These are phyloP conservation scores for Trichomonas gallinae DNA, from an alignment of 208 protist genomes.

Conservation along the genomic window DNA sequence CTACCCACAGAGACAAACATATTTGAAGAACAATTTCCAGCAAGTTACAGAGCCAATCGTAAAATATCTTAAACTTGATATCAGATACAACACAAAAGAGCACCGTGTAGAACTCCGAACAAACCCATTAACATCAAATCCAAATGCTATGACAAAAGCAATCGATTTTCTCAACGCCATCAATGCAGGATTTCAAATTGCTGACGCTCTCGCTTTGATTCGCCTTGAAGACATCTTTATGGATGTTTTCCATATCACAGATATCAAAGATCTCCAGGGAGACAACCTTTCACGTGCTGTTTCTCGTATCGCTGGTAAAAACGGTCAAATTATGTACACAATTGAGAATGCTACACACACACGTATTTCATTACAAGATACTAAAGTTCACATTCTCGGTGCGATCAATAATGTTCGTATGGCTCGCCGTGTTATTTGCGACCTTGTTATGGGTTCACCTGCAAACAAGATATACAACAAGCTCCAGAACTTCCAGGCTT, in stretches of 20 bases:
- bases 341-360: constrained; percentile 20
- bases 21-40: not conserved
- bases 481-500: not conserved
- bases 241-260: constrained; percentile 13
- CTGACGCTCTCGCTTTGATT: constrained; percentile 14
- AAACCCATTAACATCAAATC: not conserved
- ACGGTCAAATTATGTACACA: constrained; percentile 17
- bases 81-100: not conserved
- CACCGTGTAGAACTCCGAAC: not conserved
- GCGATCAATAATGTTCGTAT: not conserved
- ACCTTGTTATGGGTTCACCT: constrained; percentile 16
- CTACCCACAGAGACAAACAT: not conserved
- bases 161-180: not conserved
- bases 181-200: not conserved
- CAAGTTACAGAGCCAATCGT: not conserved
- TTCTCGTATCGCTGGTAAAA: constrained; percentile 3
- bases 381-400: not conserved
- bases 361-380: not conserved
- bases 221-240: constrained; percentile 13
- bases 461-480: constrained; percentile 15
- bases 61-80: not conserved
- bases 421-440: not conserved
- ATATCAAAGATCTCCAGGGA: not conserved
- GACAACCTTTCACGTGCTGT: constrained; percentile 13
- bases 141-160: constrained; percentile 21